Evolutionary conservation across 176 grass and related monocot species (phyloP), one percentile per base, ranked within the genome.

Genomic region (Carex scoparia): DNA sequence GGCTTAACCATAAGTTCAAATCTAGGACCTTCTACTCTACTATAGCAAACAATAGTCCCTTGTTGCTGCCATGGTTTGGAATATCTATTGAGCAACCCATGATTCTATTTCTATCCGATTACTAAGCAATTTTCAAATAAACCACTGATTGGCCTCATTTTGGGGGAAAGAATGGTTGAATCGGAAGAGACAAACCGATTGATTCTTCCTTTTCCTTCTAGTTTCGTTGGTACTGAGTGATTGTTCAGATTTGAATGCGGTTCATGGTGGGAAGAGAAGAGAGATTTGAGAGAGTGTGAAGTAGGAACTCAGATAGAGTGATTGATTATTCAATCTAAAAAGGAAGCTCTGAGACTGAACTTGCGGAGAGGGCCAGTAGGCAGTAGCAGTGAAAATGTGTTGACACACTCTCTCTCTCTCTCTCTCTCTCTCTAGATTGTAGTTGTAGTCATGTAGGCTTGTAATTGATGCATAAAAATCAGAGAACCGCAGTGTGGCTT

Each of bases 391-490:
- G 32, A 33, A 33, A 33, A 33, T 33, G 23, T 23, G 23, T 23
- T 23, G 23, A 23, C 23, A 23, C 1, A 77, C 78, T 16, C 84
- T 88, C 67, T 63, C 60, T 38, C 59, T 64, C 84, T 88, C 78
- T 86, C 63, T 79, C 16, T 71, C 58, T 30, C 48, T 83, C 1
- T 66, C 28, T 37, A 63, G 0, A 35, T 35, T 35, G 33, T 35
- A 35, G 1, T 3, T 35, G 33, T 35, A 35, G 33, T 40, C 84
- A 54, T 86, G 80, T 88, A 59, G 10, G 69, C 48, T 84, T 88
- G 88, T 81, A 58, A 58, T 79, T 79, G 53, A 91, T 92, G 91
- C 95, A 94, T 94, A 86, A 90, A 93, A 94, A 94, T 92, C 92
- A 94, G 87, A 89, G 92, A 88, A 83, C 12, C 70, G 61, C 28